Conservation (phyloP, 768 basidiomycete genomes). For the Cytidiella melzeri region DNA sequence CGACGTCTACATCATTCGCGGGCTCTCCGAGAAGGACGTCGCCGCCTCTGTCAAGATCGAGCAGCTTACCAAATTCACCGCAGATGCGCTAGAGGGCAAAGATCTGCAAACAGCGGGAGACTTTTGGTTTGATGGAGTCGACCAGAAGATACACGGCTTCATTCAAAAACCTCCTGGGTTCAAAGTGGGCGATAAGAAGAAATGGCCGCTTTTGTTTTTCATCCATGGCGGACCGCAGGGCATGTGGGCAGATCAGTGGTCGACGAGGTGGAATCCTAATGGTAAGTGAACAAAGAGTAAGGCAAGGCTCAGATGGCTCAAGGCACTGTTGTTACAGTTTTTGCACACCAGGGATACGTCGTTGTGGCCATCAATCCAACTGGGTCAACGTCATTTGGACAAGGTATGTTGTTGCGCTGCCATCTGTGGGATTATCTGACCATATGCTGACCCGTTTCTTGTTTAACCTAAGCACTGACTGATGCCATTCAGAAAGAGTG, state of each 20-base stretch:
- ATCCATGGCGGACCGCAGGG: conserved; percentile 84
- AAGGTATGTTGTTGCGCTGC: conserved; percentile 40
- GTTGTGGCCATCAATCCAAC: conserved; percentile 88
- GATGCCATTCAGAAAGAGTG: conserved; percentile 76
- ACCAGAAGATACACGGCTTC: conserved; percentile 82
- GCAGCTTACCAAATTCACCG: conserved; percentile 64
- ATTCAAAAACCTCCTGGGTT: conserved; percentile 75
- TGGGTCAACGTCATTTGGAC: conserved; percentile 90
- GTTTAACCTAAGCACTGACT: conserved; percentile 53
- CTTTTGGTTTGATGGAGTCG: conserved; percentile 86
- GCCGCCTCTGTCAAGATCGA: conserved; percentile 24
- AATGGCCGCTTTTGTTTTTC: conserved; percentile 73
- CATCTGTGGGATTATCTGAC: neutral
- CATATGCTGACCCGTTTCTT: neutral
- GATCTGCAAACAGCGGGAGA: conserved; percentile 60
- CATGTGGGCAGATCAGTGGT: conserved; percentile 91
- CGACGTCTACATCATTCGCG: conserved; percentile 62
- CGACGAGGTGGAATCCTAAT: conserved; percentile 88
- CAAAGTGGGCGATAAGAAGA: conserved; percentile 54
- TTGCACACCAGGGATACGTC: conserved; percentile 86
- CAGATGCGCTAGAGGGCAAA: conserved; percentile 49
- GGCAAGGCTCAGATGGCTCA: neutral
- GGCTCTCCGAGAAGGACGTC: conserved; percentile 32
- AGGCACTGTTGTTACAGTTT: conserved; percentile 24
- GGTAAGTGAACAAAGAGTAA: conserved; percentile 31